A percentile compares a stretch with the other conserved stretches of the same genome.
Evolutionary conservation across 306 rosid genomes (phyloP).

Genomic region (Amphicarpaea edgeworthii): DNA sequence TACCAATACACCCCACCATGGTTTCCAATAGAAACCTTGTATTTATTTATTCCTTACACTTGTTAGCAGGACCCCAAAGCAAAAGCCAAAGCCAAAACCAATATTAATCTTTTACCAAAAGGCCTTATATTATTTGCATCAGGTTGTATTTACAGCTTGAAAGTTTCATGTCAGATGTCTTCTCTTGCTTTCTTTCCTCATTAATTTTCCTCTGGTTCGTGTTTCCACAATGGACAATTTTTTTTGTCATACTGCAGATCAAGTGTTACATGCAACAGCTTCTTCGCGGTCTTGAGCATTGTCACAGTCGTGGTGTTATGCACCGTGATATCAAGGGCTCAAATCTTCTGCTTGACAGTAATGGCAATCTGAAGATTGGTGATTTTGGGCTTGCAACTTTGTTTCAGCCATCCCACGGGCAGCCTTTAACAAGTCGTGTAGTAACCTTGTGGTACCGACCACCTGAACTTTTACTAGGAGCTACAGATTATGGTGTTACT

Average conservation of each 20-base stretch:
- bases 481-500: constrained; percentile 73
- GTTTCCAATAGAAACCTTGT: not conserved
- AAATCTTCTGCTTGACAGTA: constrained; percentile 71
- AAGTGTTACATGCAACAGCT: constrained; percentile 87
- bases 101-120: not conserved
- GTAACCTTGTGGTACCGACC: constrained; percentile 95
- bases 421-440: constrained; percentile 88
- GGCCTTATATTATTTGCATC: constrained; percentile 19
- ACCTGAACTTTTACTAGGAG: constrained; percentile 89
- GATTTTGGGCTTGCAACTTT: constrained; percentile 87
- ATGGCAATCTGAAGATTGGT: constrained; percentile 81
- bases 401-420: constrained; percentile 55
- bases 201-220: constrained; percentile 1
- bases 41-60: not conserved
- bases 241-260: constrained; percentile 57
- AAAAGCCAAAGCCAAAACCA: not conserved
- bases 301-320: constrained; percentile 78
- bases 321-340: constrained; percentile 93
- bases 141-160: not conserved
- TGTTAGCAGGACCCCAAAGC: not conserved
- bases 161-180: constrained; percentile 16
- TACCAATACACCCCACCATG: not conserved
- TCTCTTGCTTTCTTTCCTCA: constrained; percentile 24
- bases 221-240: constrained; percentile 3
- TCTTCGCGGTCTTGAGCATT: constrained; percentile 81